Conservation (phyloP, 208 protist species). For the Naegleria lovaniensis region DNA sequence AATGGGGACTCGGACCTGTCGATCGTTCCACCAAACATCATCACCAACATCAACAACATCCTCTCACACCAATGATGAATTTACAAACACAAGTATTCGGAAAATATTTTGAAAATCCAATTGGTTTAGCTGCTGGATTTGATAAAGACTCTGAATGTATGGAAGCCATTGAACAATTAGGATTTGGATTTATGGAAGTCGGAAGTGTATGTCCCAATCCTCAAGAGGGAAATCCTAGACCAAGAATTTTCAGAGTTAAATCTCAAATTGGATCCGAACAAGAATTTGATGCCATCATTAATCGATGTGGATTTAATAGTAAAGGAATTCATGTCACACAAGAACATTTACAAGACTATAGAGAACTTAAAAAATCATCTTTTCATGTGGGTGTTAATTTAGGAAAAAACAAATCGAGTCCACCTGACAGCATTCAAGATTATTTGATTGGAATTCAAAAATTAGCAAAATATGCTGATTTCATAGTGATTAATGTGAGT, state of each 20-base stretch:
- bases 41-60: background rate
- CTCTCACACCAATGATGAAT: background rate
- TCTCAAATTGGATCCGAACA: slow-evolving; percentile 33
- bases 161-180: slow-evolving; percentile 39
- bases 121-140: slow-evolving; percentile 59
- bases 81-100: slow-evolving; percentile 46
- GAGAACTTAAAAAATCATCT: background rate
- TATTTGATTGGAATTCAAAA: slow-evolving; percentile 41
- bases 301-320: slow-evolving; percentile 65
- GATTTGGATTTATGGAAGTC: slow-evolving; percentile 55
- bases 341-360: slow-evolving; percentile 21
- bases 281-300: slow-evolving; percentile 43
- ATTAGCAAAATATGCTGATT: slow-evolving; percentile 50
- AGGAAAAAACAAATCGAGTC: slow-evolving; percentile 54
- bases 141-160: slow-evolving; percentile 55
- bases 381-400: slow-evolving; percentile 53
- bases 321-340: slow-evolving; percentile 35
- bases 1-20: background rate
- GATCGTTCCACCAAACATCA: background rate
- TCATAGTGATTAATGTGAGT: slow-evolving; percentile 49
- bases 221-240: slow-evolving; percentile 52
- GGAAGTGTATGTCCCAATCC: slow-evolving; percentile 53
- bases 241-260: slow-evolving; percentile 54
- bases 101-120: slow-evolving; percentile 45
- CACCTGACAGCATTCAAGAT: slow-evolving; percentile 36